A percentile compares a stretch with the other conserved stretches of the same genome.
These are phyloP conservation scores for Dalbergia oliveri DNA, from an alignment of 306 rosid species.

Conservation along the genomic window DNA sequence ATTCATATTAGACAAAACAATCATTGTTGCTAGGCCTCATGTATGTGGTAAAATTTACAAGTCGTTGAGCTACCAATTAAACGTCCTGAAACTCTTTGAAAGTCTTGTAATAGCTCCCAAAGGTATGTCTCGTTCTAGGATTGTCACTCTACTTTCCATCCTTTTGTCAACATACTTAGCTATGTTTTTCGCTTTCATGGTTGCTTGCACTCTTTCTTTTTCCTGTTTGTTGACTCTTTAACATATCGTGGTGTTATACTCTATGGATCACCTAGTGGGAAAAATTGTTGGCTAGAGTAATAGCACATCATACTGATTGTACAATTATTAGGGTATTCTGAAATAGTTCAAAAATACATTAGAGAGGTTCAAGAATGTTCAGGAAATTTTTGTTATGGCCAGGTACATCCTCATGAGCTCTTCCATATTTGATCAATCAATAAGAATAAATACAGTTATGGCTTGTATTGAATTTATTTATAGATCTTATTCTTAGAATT, in stretches of 20 bases:
- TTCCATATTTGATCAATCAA: too few relatives aligned
- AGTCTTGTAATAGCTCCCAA: conserved; percentile 99
- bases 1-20: not conserved
- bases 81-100: conserved; percentile 96
- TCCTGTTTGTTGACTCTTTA: conserved; percentile 39
- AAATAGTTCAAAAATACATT: conserved; percentile 95
- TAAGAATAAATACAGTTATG: too few relatives aligned
- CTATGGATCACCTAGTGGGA: conserved; percentile 98
- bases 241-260: conserved; percentile 73
- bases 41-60: conserved; percentile 51
- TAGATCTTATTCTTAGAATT: too few relatives aligned
- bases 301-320: conserved; percentile 98
- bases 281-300: conserved; percentile 97
- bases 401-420: conserved; percentile 86
- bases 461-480: too few relatives aligned
- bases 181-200: not conserved
- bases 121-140: conserved; percentile 59
- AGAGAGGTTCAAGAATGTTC: conserved; percentile 99
- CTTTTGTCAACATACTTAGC: not conserved
- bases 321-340: conserved; percentile 98
- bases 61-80: conserved; percentile 98
- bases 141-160: not conserved
- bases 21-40: conserved; percentile 31
- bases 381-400: conserved; percentile 98
- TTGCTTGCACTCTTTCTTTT: not conserved